Conservation (phyloP, 495 filamentous ascomycete genomes). For the Polyplosphaeria fusca region DNA sequence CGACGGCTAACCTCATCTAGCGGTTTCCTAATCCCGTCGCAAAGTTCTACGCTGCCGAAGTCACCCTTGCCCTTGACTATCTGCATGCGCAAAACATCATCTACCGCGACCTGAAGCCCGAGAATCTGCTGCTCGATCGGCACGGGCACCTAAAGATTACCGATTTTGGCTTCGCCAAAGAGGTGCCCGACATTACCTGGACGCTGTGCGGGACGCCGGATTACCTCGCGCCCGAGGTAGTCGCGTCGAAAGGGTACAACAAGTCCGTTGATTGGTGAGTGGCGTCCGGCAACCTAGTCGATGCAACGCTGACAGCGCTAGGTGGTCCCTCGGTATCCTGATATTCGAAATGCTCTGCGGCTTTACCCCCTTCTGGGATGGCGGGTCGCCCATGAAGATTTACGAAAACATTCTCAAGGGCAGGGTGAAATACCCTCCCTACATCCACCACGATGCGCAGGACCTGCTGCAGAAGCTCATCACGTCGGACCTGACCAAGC, state of each 20-base stretch:
- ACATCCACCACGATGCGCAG: constrained; percentile 90
- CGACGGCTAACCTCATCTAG: constrained; percentile 48
- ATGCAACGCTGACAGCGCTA: constrained; percentile 40
- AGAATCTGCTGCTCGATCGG: constrained; percentile 90
- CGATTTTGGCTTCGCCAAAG: constrained; percentile 98
- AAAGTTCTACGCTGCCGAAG: constrained; percentile 98
- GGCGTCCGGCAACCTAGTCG: background rate
- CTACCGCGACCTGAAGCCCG: constrained; percentile 95
- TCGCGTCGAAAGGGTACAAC: constrained; percentile 96
- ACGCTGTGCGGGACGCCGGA: constrained; percentile 98
- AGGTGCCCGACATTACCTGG: constrained; percentile 98
- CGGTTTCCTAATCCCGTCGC: constrained; percentile 98
- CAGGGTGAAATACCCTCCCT: constrained; percentile 90
- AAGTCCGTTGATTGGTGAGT: constrained; percentile 97
- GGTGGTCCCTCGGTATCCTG: constrained; percentile 97
- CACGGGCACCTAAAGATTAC: constrained; percentile 98
- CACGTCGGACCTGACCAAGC: constrained; percentile 90
- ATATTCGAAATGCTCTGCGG: constrained; percentile 99
- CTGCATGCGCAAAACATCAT: constrained; percentile 94
- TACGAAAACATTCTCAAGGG: constrained; percentile 98
- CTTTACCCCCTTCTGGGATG: constrained; percentile 98
- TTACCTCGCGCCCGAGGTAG: constrained; percentile 95
- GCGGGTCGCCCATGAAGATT: constrained; percentile 95
- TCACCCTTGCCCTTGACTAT: constrained; percentile 92
- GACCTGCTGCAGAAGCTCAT: constrained; percentile 89